These are phyloP conservation scores for Sporothrix brunneoviolacea DNA, from an alignment of 2,329 filamentous ascomycete species.

Conservation along the genomic window DNA sequence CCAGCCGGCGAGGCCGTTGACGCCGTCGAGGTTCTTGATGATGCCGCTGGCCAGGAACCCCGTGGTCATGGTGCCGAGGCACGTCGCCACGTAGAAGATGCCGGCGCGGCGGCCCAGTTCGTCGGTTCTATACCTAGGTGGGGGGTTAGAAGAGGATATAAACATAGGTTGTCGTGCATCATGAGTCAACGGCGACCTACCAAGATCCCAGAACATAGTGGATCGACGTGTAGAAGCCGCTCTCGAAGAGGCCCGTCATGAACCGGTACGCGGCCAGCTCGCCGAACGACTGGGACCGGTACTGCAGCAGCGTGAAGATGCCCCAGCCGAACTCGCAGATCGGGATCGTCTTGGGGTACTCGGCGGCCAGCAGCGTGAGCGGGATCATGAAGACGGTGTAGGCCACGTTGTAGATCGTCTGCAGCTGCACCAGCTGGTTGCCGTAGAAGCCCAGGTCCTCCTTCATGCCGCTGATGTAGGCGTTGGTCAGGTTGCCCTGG, in stretches of 20 bases:
- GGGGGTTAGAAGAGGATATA: too few species aligned
- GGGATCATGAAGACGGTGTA: slow-evolving; percentile 19
- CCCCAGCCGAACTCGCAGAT: slow-evolving; percentile 15
- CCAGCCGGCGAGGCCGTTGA: slow-evolving; percentile 28
- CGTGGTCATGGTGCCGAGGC: slow-evolving; percentile 35
- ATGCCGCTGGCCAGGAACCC: slow-evolving; percentile 36
- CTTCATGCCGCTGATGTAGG: slow-evolving; percentile 40
- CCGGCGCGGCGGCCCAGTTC: slow-evolving; percentile 57
- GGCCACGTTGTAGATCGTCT: slow-evolving; percentile 19
- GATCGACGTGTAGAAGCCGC: slow-evolving; percentile 45
- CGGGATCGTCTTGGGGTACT: slow-evolving; percentile 17
- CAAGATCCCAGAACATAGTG: slow-evolving; percentile 43
- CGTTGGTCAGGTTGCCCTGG: slow-evolving; percentile 34
- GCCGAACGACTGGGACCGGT: neutral
- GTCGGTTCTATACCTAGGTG: slow-evolving; percentile 44
- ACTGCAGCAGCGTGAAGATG: slow-evolving; percentile 18
- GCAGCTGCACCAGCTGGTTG: slow-evolving; percentile 37
- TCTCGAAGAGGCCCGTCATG: slow-evolving; percentile 17
- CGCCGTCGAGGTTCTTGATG: slow-evolving; percentile 25
- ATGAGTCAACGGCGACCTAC: slow-evolving; percentile 19
- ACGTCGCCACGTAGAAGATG: slow-evolving; percentile 54
- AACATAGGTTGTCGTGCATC: too few species aligned
- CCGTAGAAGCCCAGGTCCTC: slow-evolving; percentile 37
- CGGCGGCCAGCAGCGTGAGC: slow-evolving; percentile 7
- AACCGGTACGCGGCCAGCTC: slow-evolving; percentile 44